phyloP scores from a whole-genome alignment of 192 early-diverging fungal genomes.

The Rhizophagus sp. region DNA sequence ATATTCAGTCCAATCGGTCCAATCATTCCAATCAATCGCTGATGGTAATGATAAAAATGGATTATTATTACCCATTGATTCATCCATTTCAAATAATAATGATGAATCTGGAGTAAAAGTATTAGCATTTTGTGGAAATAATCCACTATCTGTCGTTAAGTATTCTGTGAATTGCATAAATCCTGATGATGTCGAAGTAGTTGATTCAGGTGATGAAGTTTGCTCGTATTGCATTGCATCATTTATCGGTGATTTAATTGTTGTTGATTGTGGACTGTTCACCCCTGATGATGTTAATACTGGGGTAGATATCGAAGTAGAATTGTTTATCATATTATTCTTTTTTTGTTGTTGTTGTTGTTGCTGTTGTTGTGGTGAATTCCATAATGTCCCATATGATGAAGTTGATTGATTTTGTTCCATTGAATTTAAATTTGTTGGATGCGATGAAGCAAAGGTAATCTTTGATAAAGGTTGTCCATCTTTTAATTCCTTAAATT shows the following conservation, averaged over 20 bases:
- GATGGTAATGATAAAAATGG: background rate
- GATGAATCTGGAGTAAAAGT: slow-evolving; percentile 12
- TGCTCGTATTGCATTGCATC: background rate
- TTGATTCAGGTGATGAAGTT: slow-evolving; percentile 2
- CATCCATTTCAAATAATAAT: slow-evolving; percentile 20
- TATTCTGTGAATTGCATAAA: background rate
- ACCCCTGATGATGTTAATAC: too few relatives aligned
- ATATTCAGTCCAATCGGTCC: slow-evolving; percentile 4
- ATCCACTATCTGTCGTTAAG: background rate
- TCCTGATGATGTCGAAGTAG: background rate
- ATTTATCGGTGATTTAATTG: background rate
- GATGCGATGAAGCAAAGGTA: background rate
- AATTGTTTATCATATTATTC: background rate
- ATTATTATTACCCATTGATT: slow-evolving; percentile 7
- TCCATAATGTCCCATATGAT: too few relatives aligned
- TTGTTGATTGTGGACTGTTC: background rate
- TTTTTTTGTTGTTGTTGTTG: background rate
- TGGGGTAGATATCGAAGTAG: background rate
- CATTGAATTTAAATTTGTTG: background rate
- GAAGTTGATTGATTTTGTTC: background rate
- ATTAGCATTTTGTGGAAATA: slow-evolving; percentile 25
- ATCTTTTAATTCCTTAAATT: background rate
- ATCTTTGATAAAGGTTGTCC: background rate
- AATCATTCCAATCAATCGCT: background rate
- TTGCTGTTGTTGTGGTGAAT: background rate